Conservation (phyloP, 148 eudicot species). For the Mesembryanthemum crystallinum region DNA sequence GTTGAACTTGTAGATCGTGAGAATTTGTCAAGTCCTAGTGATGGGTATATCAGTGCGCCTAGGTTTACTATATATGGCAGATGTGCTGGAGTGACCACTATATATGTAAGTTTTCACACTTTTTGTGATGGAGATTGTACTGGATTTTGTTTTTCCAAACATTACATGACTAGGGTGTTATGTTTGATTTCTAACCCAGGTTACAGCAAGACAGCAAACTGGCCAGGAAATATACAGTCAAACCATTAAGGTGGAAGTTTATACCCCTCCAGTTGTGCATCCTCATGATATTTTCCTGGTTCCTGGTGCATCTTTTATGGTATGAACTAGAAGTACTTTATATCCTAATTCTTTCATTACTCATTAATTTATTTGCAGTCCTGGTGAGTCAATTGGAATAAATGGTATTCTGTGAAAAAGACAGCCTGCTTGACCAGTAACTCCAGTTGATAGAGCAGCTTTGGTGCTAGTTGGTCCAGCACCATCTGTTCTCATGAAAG, state of each 20-base stretch:
- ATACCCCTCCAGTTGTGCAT: constrained; percentile 62
- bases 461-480: neutral
- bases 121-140: constrained; percentile 4
- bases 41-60: constrained; percentile 42
- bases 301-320: constrained; percentile 91
- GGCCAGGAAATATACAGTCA: constrained; percentile 69
- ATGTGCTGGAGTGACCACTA: constrained; percentile 63
- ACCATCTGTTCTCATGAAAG: neutral
- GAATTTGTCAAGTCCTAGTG: constrained; percentile 24
- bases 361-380: neutral
- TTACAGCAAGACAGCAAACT: constrained; percentile 67
- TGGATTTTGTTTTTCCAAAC: neutral
- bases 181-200: constrained; percentile 33
- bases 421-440: neutral
- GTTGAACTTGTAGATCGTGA: constrained; percentile 52
- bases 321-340: constrained; percentile 27
- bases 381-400: neutral
- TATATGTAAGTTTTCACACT: constrained; percentile 49
- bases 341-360: neutral
- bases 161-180: neutral
- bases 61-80: constrained; percentile 61
- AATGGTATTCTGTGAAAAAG: neutral
- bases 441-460: neutral
- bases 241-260: constrained; percentile 72
- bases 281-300: constrained; percentile 68